Conservation (phyloP, 2,329 filamentous ascomycete species). For the Tolypocladium ophioglossoides region DNA sequence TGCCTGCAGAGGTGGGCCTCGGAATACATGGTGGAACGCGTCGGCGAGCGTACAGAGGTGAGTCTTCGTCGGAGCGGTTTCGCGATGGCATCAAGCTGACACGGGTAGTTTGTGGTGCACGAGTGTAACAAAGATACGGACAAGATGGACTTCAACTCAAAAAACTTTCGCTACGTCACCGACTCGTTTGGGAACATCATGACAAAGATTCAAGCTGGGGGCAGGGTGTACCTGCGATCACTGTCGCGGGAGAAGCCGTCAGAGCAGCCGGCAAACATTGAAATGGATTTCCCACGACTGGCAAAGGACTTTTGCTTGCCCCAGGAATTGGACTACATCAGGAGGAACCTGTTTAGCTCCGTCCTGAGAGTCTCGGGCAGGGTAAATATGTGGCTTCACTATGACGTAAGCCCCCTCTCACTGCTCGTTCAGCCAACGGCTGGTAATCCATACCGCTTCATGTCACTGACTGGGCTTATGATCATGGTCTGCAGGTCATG, state of each 20-base stretch:
- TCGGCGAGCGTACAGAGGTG: constrained; percentile 54
- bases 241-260: constrained; percentile 60
- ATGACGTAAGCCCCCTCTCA: constrained; percentile 48
- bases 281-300: constrained; percentile 60
- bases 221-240: constrained; percentile 66
- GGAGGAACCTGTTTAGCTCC: constrained; percentile 61
- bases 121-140: constrained; percentile 42
- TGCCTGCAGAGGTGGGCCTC: constrained; percentile 60
- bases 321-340: constrained; percentile 44
- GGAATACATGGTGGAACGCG: constrained; percentile 51
- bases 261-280: constrained; percentile 58
- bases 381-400: constrained; percentile 84
- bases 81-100: not conserved
- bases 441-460: not conserved
- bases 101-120: constrained; percentile 63
- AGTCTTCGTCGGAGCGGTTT: constrained; percentile 5
- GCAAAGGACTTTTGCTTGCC: constrained; percentile 62
- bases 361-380: constrained; percentile 69
- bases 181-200: constrained; percentile 59
- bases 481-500: constrained; percentile 59
- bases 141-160: constrained; percentile 70
- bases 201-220: constrained; percentile 44
- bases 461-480: not conserved
- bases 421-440: not conserved
- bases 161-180: constrained; percentile 72